These are phyloP conservation scores for Trichophyton simii DNA, from an alignment of 2,329 filamentous ascomycete genomes.

Conservation along the genomic window DNA sequence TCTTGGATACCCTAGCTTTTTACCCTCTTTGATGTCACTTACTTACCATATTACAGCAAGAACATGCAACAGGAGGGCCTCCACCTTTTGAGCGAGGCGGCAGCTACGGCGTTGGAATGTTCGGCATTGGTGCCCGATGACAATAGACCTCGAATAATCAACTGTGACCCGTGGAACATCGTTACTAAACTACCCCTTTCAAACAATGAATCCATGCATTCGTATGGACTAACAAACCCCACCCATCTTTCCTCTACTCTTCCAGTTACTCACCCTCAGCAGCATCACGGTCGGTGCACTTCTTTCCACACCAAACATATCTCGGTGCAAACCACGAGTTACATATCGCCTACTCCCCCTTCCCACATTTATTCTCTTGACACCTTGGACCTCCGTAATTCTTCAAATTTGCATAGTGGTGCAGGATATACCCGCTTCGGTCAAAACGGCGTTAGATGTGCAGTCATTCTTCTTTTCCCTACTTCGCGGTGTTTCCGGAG, in stretches of 20 bases:
- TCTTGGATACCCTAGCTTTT: background rate
- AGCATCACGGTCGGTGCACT: background rate
- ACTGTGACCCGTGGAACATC: conserved; percentile 7
- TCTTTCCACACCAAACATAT: background rate
- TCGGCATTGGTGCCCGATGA: conserved; percentile 34
- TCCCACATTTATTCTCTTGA: conserved; percentile 15
- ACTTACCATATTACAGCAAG: conserved; percentile 19
- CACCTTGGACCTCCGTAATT: conserved; percentile 13
- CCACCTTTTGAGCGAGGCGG: conserved; percentile 29
- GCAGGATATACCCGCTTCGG: conserved; percentile 38
- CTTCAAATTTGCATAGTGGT: conserved; percentile 31
- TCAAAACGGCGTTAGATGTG: conserved; percentile 13
- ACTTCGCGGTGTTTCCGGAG: background rate
- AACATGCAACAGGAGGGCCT: conserved; percentile 30
- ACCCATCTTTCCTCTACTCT: conserved; percentile 2
- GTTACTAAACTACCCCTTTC: conserved; percentile 10
- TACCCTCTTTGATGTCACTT: background rate
- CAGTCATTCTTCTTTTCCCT: background rate
- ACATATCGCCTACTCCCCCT: conserved; percentile 6
- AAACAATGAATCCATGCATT: background rate
- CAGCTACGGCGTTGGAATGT: conserved; percentile 35
- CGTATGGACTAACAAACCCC: background rate
- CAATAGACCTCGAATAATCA: conserved; percentile 10
- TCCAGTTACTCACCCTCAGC: background rate
- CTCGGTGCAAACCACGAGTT: conserved; percentile 16